Evolutionary conservation across 768 basidiomycete species (phyloP), one percentile per base, ranked within the genome.

Genomic region (Mrakia hoshinonis): DNA sequence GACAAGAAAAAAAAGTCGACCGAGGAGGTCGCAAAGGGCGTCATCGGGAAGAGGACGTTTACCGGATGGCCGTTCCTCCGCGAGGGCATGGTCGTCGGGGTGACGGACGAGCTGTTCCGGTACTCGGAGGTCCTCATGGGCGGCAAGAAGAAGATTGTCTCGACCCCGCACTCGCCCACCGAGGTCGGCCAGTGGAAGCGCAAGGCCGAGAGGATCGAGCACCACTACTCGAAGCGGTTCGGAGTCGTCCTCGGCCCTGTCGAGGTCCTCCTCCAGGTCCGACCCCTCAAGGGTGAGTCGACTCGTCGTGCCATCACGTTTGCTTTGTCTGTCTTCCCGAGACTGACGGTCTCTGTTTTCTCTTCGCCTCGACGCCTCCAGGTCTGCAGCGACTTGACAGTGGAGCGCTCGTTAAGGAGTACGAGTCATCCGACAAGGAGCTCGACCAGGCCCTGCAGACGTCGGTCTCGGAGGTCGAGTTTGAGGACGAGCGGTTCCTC

Each of bases 371-470:
- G 7, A 11, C 38, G 11, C 34, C 26, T 60, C 0, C 73, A 93
- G 93, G 95, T n/a, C 80, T 99, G 76, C 93, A 89, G 78, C 87
- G 91, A 15, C 79, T 93, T 38, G 92, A 96, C 73, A 84, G 85
- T 6, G 96, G 96, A 10, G 90, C 95, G 4, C 85, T 98, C 72
- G 86, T 96, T 68, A 99, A 98, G 79, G 94, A 98, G 75, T 97
- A 95, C 77, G 93, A 96, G 75, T 87, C 82, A 0, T 78, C 82
- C 0, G 87, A 92, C 22, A 92, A 90, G 76, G 92, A 95, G 79
- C 82, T 84, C 18, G 91, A 93, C 73, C 87, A 89, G 69, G 91
- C 92, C 3, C 84, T 91, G 3, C 96, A 99, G 80, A 86, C 96
- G 83, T 85, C 87, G 31, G 84, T 98, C 20, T 82, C 85, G 0